These are phyloP conservation scores for Halenospora varia DNA, from an alignment of 495 filamentous ascomycete genomes.

Conservation along the genomic window DNA sequence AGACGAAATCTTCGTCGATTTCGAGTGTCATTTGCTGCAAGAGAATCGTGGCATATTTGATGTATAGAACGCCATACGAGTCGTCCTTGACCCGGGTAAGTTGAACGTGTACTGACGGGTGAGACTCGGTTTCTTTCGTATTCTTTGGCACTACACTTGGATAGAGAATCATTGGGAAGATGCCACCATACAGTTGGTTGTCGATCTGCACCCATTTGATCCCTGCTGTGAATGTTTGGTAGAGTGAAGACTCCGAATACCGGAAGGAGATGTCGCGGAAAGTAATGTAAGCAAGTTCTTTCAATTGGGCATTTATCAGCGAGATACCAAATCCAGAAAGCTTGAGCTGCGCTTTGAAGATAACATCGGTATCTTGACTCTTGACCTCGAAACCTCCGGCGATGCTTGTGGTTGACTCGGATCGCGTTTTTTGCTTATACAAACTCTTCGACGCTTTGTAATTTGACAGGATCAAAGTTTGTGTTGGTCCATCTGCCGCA, in stretches of 20 bases:
- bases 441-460: conserved; percentile 91
- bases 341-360: conserved; percentile 80
- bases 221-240: conserved; percentile 82
- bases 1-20: conserved; percentile 96
- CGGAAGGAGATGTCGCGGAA: conserved; percentile 90
- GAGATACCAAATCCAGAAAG: conserved; percentile 92
- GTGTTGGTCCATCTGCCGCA: conserved; percentile 87
- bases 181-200: conserved; percentile 96
- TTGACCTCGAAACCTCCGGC: conserved; percentile 86
- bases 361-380: conserved; percentile 77
- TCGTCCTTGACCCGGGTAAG: conserved; percentile 95
- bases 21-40: conserved; percentile 98
- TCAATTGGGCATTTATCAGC: conserved; percentile 85
- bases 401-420: conserved; percentile 53
- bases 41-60: conserved; percentile 93
- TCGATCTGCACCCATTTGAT: conserved; percentile 99
- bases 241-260: conserved; percentile 84
- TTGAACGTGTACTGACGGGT: conserved; percentile 89
- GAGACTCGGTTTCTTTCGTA: conserved; percentile 92
- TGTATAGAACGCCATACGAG: conserved; percentile 95
- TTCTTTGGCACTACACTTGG: conserved; percentile 99
- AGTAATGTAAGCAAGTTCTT: conserved; percentile 90
- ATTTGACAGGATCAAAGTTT: conserved; percentile 91
- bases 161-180: conserved; percentile 96
- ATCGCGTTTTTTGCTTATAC: conserved; percentile 72